Evolutionary conservation across 1,284 basidiomycete species (phyloP), one percentile per base, ranked within the genome.

Genomic region (Tilletia walkeri): DNA sequence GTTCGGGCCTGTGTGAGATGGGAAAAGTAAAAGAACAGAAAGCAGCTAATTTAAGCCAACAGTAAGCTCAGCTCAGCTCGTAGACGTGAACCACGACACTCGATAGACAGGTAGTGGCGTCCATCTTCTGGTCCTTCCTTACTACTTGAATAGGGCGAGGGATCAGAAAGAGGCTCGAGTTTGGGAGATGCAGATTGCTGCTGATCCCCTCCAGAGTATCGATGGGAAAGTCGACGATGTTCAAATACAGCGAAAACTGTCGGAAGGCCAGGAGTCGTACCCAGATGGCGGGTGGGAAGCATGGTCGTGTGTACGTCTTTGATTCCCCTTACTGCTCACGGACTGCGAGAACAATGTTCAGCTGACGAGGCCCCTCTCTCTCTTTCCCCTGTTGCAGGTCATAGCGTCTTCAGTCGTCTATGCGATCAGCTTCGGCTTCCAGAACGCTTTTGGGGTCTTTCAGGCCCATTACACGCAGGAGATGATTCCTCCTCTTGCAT

Each of bases 381-480:
- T 53, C 50, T 56, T 7, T 30, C 34, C 24, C 54, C 14, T n/a
- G 6, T 56, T 56, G 54, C 54, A 56, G 54, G 20, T 34, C 10
- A 24, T 24, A 24, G 54, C 54, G 12, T 69, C 48, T 24, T 69
- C 68, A 10, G 38, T 71, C 41, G 53, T 49, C 24, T 71, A 56
- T 34, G 54, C 54, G 24, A 30, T 71, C 65, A 67, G 70, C 12
- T 63, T 69, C 20, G 68, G 68, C 3, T 65, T 49, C 9, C 54
- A 56, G 54, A 71, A 71, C 45, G 53, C 67, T 14, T 59, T 69
- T 30, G 70, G 70, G 12, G 53, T 71, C 34, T 71, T 61, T 18
- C 67, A 69, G n/a, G 68, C 70, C n/a, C 68, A 71, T 63, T 71
- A 56, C 48, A 61, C 45, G 20, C 56, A 71, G 61, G 70, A 71